Percentiles rank a stretch among this genome's conserved stretches.
Conservation (phyloP, 2,329 filamentous ascomycete species). For the Talaromyces sp. region DNA sequence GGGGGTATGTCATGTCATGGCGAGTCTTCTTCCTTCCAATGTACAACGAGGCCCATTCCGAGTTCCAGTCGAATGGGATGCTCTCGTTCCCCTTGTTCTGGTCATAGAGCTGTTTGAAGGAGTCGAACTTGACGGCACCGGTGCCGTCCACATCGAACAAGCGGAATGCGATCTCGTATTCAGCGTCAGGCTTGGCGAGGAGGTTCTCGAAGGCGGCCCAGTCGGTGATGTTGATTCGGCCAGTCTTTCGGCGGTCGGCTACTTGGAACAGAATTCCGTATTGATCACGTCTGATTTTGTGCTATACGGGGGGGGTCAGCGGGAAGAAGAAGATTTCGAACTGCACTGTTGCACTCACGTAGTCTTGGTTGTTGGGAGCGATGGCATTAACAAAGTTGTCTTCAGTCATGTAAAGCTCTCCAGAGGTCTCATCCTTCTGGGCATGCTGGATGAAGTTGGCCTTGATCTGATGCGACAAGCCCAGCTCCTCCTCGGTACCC, state of each 20-base stretch:
- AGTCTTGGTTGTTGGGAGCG: slow-evolving; percentile 81
- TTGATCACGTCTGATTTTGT: slow-evolving; percentile 96
- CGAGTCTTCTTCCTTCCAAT: slow-evolving; percentile 82
- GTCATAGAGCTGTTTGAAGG: slow-evolving; percentile 81
- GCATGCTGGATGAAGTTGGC: slow-evolving; percentile 73
- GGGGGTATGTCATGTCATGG: slow-evolving; percentile 88
- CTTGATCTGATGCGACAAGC: slow-evolving; percentile 71
- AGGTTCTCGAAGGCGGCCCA: slow-evolving; percentile 95
- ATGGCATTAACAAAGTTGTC: slow-evolving; percentile 90
- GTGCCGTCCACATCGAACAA: slow-evolving; percentile 84
- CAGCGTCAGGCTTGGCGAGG: slow-evolving; percentile 87
- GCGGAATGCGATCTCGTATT: slow-evolving; percentile 98
- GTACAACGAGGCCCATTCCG: slow-evolving; percentile 93
- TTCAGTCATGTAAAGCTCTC: slow-evolving; percentile 73
- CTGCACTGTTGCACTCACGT: slow-evolving; percentile 58
- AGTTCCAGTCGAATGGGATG: slow-evolving; percentile 95
- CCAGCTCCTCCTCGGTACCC: slow-evolving; percentile 54
- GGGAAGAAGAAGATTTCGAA: not conserved
- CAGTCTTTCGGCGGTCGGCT: slow-evolving; percentile 72
- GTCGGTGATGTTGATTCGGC: slow-evolving; percentile 73
- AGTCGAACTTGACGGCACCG: slow-evolving; percentile 82
- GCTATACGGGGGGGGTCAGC: slow-evolving; percentile 49
- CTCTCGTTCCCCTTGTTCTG: slow-evolving; percentile 78
- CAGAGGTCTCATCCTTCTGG: slow-evolving; percentile 66
- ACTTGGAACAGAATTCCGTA: slow-evolving; percentile 91